phyloP scores from a whole-genome alignment of 805 yeast genomes.

The Saccharomyces paradoxus region DNA sequence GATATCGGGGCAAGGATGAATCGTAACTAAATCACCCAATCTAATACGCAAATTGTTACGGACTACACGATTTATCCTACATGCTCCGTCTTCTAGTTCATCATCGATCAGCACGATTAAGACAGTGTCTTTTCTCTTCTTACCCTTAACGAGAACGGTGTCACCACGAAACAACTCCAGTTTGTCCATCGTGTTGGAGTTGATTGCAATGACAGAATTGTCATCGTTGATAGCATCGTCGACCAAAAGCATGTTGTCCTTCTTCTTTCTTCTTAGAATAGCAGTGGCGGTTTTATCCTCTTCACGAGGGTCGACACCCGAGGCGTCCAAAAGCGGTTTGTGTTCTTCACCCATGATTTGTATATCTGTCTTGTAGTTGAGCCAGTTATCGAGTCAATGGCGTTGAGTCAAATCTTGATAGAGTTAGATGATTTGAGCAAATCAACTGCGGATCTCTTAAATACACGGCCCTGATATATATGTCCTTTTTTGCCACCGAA shows the following conservation, averaged over 20 bases:
- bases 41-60: conserved; percentile 91
- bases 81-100: conserved; percentile 91
- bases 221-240: conserved; percentile 97
- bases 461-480: not conserved
- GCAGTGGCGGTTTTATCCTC: conserved; percentile 91
- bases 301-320: conserved; percentile 51
- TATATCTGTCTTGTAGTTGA: not conserved
- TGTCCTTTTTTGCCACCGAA: not conserved
- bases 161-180: conserved; percentile 95
- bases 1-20: conserved; percentile 96
- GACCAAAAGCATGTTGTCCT: conserved; percentile 87
- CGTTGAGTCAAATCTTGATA: not conserved
- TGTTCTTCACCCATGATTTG: conserved; percentile 32
- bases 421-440: not conserved
- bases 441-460: not conserved
- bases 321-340: conserved; percentile 49
- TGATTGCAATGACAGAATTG: conserved; percentile 91
- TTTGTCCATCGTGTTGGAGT: conserved; percentile 90
- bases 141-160: conserved; percentile 94
- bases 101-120: conserved; percentile 93
- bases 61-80: conserved; percentile 89
- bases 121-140: conserved; percentile 95
- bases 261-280: conserved; percentile 93
- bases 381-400: not conserved
- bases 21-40: conserved; percentile 82